Evolutionary conservation across 1,284 basidiomycete species (phyloP).

Genomic region (Sporisorium graminicola): DNA sequence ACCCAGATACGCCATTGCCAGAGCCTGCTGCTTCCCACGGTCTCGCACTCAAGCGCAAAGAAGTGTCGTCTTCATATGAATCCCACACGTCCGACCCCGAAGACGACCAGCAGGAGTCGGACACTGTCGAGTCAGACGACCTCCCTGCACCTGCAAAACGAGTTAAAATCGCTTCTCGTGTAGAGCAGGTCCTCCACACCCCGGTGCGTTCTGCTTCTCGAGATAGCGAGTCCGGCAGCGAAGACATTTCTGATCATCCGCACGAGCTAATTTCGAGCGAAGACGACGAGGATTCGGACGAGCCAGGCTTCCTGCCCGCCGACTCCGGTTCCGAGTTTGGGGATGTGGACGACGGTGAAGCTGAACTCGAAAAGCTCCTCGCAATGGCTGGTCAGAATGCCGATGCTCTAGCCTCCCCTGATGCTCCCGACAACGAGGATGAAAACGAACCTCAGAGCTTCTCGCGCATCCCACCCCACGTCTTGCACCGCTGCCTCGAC

Average conservation of each 20-base stretch:
- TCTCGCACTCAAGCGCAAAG: constrained; percentile 24
- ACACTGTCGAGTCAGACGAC: constrained; percentile 15
- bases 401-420: constrained; percentile 9
- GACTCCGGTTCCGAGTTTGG: constrained; percentile 52
- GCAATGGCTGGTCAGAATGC: constrained; percentile 16
- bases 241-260: background rate
- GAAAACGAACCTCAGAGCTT: constrained; percentile 64
- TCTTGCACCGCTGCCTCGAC: constrained; percentile 56
- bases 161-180: constrained; percentile 27
- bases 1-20: background rate
- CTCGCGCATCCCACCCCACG: constrained; percentile 55
- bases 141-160: constrained; percentile 19
- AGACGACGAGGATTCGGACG: constrained; percentile 16
- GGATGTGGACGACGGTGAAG: constrained; percentile 55
- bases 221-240: constrained; percentile 7
- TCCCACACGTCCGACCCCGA: constrained; percentile 6
- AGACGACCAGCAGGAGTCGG: constrained; percentile 14
- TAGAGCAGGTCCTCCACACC: constrained; percentile 8
- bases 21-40: constrained; percentile 11
- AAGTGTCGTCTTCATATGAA: constrained; percentile 4
- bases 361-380: constrained; percentile 41
- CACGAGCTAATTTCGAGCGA: constrained; percentile 14
- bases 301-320: constrained; percentile 20
- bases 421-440: constrained; percentile 7
- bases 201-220: background rate